A percentile compares a stretch with the other conserved stretches of the same genome.
These are phyloP conservation scores for Fusarium continuum DNA, from an alignment of 2,329 filamentous ascomycete genomes.

Conservation along the genomic window DNA sequence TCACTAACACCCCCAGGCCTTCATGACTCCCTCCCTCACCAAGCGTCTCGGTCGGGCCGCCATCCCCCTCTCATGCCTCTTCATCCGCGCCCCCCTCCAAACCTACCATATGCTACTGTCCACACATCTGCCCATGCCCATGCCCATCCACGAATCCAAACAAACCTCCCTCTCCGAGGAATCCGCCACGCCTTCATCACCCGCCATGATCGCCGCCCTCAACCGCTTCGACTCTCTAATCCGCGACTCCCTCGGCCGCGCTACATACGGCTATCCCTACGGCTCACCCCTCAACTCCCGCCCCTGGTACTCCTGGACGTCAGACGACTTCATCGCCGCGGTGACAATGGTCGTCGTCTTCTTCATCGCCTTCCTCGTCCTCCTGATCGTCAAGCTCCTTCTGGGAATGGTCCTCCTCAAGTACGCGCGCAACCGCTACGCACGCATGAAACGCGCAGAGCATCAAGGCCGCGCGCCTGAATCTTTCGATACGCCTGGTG, in stretches of 20 bases:
- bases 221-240: constrained; percentile 81
- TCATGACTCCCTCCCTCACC: constrained; percentile 88
- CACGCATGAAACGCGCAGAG: constrained; percentile 79
- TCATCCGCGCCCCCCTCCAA: constrained; percentile 92
- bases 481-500: constrained; percentile 70
- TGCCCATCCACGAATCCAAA: constrained; percentile 69
- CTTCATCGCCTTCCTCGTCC: constrained; percentile 82
- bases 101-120: constrained; percentile 99
- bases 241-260: constrained; percentile 78
- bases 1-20: constrained; percentile 66
- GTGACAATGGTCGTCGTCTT: constrained; percentile 88
- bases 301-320: constrained; percentile 65
- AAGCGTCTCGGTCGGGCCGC: constrained; percentile 90
- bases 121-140: constrained; percentile 80
- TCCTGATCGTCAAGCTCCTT: constrained; percentile 84
- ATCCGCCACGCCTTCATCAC: constrained; percentile 70
- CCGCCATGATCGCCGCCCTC: constrained; percentile 78
- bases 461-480: constrained; percentile 58
- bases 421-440: constrained; percentile 82
- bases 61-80: constrained; percentile 91
- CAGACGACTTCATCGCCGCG: constrained; percentile 78
- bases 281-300: constrained; percentile 51
- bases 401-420: constrained; percentile 88
- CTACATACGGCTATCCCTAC: constrained; percentile 70
- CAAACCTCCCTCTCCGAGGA: constrained; percentile 73